Conservation (phyloP, 805 yeast species). For the Pichia ethanolica region DNA sequence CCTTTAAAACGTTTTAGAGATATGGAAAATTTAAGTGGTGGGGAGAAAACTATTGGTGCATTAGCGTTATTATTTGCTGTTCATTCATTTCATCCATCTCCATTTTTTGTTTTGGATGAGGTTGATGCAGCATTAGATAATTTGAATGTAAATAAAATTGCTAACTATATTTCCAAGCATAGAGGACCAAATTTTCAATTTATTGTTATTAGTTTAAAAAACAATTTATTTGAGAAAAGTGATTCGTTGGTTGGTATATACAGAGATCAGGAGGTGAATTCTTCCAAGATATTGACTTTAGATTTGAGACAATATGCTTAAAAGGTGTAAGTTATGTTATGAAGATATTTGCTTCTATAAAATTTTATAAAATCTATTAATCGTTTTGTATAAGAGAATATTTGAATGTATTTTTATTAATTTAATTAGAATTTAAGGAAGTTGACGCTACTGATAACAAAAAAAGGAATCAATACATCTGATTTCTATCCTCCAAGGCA, state of each 20-base stretch:
- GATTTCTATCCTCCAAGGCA: conserved; percentile 10
- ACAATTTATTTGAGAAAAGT: conserved; percentile 76
- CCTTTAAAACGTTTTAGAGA: conserved; percentile 90
- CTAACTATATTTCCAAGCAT: conserved; percentile 71
- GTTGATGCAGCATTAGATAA: conserved; percentile 97
- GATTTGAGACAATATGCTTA: conserved; percentile 57
- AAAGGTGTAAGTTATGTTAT: conserved; percentile 7
- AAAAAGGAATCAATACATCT: too few species aligned
- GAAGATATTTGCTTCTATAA: too few species aligned
- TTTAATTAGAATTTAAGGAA: too few species aligned
- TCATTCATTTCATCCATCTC: conserved; percentile 87
- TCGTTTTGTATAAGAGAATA: neutral
- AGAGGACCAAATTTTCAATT: conserved; percentile 80
- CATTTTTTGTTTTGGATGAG: conserved; percentile 92
- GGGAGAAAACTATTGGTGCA: conserved; percentile 96
- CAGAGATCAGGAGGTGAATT: conserved; percentile 66
- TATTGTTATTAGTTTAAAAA: conserved; percentile 87
- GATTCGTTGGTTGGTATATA: conserved; percentile 91
- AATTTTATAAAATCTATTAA: too few species aligned
- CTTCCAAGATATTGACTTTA: conserved; percentile 66
- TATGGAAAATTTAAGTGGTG: conserved; percentile 90
- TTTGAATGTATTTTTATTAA: too few species aligned
- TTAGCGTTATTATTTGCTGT: conserved; percentile 85
- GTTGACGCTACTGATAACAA: too few species aligned
- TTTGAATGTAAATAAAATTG: conserved; percentile 77